phyloP scores from a whole-genome alignment of 306 rosid species.

The Pyrus communis region DNA sequence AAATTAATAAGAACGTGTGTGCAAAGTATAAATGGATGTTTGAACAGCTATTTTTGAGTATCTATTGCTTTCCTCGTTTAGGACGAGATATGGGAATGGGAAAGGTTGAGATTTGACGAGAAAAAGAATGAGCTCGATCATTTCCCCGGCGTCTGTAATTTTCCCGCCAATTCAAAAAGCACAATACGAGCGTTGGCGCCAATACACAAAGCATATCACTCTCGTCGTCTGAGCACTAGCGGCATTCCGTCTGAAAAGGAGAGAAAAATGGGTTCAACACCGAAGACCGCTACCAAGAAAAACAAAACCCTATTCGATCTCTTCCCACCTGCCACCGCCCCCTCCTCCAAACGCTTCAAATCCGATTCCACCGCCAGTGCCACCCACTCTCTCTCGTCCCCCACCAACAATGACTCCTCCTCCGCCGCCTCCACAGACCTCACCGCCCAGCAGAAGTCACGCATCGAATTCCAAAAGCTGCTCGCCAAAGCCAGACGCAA shows the following conservation, averaged over 20 bases:
- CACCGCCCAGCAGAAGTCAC: conserved; percentile 35
- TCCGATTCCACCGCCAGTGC: neutral
- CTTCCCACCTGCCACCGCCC: conserved; percentile 23
- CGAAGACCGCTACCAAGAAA: neutral
- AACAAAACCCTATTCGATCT: conserved; percentile 47
- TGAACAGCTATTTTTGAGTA: too few species aligned
- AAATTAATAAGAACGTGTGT: too few species aligned
- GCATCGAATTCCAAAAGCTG: conserved; percentile 49
- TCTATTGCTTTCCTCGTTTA: neutral
- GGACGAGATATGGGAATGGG: neutral
- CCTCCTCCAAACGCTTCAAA: conserved; percentile 13
- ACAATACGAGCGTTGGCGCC: neutral
- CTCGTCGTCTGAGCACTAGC: neutral
- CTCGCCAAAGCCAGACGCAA: conserved; percentile 65
- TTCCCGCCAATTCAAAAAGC: neutral
- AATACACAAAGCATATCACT: neutral
- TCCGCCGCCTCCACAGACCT: conserved; percentile 12
- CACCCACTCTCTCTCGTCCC: neutral
- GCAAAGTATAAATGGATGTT: fast-evolving
- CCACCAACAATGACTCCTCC: neutral
- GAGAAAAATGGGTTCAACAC: neutral
- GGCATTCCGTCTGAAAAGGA: neutral
- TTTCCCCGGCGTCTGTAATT: neutral
- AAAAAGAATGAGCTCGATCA: neutral
- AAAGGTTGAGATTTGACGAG: neutral